These are phyloP conservation scores for Alectoria sarmentosa DNA, from an alignment of 495 filamentous ascomycete species.

Conservation along the genomic window DNA sequence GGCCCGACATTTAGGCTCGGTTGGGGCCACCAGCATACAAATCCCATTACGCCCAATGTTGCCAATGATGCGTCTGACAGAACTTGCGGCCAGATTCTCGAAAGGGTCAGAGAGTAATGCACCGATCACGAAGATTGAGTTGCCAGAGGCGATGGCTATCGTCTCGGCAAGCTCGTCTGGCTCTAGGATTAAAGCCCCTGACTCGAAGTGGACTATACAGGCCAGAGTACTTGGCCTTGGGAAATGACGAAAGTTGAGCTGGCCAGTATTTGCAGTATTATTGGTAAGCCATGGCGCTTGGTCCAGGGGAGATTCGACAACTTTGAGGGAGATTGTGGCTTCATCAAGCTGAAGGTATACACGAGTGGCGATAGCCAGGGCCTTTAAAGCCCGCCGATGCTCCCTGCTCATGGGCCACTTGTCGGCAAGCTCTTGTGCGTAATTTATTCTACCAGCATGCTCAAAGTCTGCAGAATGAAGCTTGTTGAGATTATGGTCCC, in stretches of 20 bases:
- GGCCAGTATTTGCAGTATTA: background rate
- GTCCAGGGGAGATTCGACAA: constrained; percentile 11
- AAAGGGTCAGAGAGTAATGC: constrained; percentile 22
- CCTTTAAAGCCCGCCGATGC: constrained; percentile 1
- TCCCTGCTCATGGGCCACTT: background rate
- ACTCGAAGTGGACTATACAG: constrained; percentile 21
- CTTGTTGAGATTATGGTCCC: background rate
- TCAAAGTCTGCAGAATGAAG: background rate
- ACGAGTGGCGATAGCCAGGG: constrained; percentile 10
- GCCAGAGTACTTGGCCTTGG: constrained; percentile 2
- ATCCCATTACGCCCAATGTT: constrained; percentile 24
- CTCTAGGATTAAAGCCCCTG: constrained; percentile 7
- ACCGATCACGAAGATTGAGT: constrained; percentile 25
- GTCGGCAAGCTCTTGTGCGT: background rate
- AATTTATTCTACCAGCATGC: background rate
- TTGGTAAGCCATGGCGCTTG: constrained; percentile 7
- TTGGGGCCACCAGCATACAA: constrained; percentile 20
- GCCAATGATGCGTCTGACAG: constrained; percentile 15
- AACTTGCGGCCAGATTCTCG: background rate
- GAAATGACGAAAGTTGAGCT: background rate
- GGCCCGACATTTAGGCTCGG: constrained; percentile 12
- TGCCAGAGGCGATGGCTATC: constrained; percentile 23
- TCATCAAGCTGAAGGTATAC: constrained; percentile 10
- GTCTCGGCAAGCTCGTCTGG: constrained; percentile 14
- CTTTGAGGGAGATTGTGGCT: constrained; percentile 19